Percentiles rank a stretch among this genome's conserved stretches.
phyloP scores from a whole-genome alignment of 2,329 filamentous ascomycete genomes.

The Fusarium praegraminearum region DNA sequence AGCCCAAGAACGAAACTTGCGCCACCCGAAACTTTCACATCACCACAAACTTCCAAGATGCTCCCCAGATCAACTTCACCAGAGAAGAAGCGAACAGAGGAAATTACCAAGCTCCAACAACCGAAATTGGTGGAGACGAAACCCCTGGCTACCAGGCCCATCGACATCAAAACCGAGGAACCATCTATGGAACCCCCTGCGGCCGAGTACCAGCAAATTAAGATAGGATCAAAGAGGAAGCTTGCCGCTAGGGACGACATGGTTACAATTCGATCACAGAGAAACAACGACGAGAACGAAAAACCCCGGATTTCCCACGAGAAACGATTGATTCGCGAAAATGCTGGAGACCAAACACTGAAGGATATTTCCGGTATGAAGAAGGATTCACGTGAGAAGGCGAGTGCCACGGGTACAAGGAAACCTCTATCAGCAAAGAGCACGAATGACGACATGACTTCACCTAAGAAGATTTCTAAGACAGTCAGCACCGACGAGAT shows the following conservation, averaged over 20 bases:
- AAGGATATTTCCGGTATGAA: conserved; percentile 60
- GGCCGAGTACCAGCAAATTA: conserved; percentile 49
- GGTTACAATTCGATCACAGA: conserved; percentile 51
- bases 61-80: conserved; percentile 44
- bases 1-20: conserved; percentile 48
- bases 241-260: conserved; percentile 67
- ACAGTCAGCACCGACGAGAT: conserved; percentile 52
- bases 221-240: conserved; percentile 69
- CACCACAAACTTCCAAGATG: conserved; percentile 45
- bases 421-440: conserved; percentile 68
- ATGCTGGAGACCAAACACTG: conserved; percentile 56
- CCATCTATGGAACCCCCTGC: conserved; percentile 22
- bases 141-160: conserved; percentile 8
- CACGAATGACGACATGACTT: conserved; percentile 69
- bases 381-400: conserved; percentile 56
- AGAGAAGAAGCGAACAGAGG: conserved; percentile 44
- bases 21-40: conserved; percentile 50
- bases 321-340: conserved; percentile 51
- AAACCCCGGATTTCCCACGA: conserved; percentile 37
- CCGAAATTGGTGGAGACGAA: neutral
- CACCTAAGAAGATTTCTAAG: conserved; percentile 66
- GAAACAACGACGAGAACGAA: conserved; percentile 48
- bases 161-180: conserved; percentile 16
- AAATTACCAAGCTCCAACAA: conserved; percentile 7
- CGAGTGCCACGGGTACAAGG: conserved; percentile 52